Base-by-base conservation (phyloP, 495 filamentous ascomycete genomes). In the Aspergillus heteromorphus region DNA sequence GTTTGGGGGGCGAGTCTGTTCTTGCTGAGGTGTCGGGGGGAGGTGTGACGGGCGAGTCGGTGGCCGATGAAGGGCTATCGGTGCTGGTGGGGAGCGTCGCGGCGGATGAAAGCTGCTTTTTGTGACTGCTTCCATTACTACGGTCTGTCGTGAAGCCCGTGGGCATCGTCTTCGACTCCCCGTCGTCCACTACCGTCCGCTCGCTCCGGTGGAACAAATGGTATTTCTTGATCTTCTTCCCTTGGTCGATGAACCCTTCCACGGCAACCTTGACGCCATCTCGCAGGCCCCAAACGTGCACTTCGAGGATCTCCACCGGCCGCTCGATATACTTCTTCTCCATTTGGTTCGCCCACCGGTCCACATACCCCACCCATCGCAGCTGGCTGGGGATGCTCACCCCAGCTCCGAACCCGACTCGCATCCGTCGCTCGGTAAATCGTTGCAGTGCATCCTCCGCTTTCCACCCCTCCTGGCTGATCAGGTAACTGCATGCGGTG, bases 321-420 rank as follows among this genome's bases (percentile, higher is more conserved):
- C 89, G 76, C 61, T 96, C 92, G 2, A 93, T 75, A 61, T 97
- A 98, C 25, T 78, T 73, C 71, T 96, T 96, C 7, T 72, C 81
- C 49, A 78, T 68, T 38, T 79, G 63, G 45, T 82, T 84, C 13
- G 87, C 75, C 93, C 93, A 97, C 27, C 84, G 79, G 64, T 96
- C 88, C 19, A 95, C 87, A 68, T 98, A 98, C n/a, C 78, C 76
- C 9, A 97, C 76, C 83, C 89, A 97, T 10, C 93, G 76, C 55
- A 92, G 65, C 71, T 98, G 93, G 59, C 88, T 92, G 0, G 91
- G 91, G 43, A 98, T 97, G 36, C 86, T 91, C n/a, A 98, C 87
- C 1, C 93, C 93, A 36, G 82, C 77, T 1, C 93, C 93, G 65
- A 95, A 96, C 1, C 86, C 87, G 4, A 84, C 84, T 38, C 91